Percentiles rank a stretch among this genome's conserved stretches.
These are phyloP conservation scores for Talaromyces sp. DNA, from an alignment of 2,329 filamentous ascomycete genomes.

Conservation along the genomic window DNA sequence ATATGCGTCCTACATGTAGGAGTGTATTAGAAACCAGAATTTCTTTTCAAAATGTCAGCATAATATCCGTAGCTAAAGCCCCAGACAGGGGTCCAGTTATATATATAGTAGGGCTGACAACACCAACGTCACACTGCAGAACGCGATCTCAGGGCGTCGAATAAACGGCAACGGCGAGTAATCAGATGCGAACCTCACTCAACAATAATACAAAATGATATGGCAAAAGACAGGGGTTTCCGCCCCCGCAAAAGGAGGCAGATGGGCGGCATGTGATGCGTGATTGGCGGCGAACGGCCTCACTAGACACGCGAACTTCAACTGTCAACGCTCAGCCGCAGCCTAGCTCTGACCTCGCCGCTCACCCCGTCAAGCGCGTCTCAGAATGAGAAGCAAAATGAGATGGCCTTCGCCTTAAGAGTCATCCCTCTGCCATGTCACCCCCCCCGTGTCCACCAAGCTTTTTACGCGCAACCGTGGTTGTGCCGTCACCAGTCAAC, in stretches of 20 bases:
- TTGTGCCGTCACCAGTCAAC: not conserved
- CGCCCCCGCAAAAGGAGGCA: not conserved
- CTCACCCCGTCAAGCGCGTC: not conserved
- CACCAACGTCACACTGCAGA: not conserved
- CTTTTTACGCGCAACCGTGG: not conserved
- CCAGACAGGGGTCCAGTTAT: not conserved
- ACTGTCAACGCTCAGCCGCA: conserved; percentile 3
- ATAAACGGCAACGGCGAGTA: not conserved
- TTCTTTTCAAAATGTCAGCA: no score
- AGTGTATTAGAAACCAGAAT: no score
- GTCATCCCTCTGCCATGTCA: not conserved
- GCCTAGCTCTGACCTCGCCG: not conserved
- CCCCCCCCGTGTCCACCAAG: not conserved
- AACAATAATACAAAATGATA: not conserved
- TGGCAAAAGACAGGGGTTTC: not conserved
- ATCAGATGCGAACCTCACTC: not conserved
- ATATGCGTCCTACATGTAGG: no score
- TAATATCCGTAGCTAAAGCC: no score
- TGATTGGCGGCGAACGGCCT: conserved; percentile 5
- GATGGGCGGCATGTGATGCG: conserved; percentile 3
- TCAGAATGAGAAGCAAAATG: not conserved
- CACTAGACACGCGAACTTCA: conserved; percentile 1
- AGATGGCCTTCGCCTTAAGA: not conserved
- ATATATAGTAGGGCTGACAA: not conserved
- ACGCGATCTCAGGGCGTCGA: not conserved